Conservation (phyloP, 495 filamentous ascomycete genomes). For the Evansstolkia leycettana region DNA sequence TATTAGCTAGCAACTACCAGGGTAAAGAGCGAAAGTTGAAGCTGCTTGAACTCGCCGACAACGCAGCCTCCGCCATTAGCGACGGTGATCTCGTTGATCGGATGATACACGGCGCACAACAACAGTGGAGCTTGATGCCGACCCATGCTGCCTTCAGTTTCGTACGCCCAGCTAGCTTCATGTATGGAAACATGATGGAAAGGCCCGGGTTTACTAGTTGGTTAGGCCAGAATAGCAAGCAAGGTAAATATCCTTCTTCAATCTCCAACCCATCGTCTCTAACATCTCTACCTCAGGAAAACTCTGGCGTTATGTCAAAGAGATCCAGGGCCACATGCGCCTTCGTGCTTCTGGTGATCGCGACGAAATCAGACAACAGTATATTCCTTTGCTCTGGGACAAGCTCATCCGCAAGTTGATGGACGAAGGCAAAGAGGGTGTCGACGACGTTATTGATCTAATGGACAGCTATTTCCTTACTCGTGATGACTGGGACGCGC, state of each 20-base stretch:
- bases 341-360: conserved; percentile 85
- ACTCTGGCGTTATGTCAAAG: conserved; percentile 73
- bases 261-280: neutral
- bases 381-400: conserved; percentile 82
- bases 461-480: conserved; percentile 99
- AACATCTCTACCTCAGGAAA: conserved; percentile 41
- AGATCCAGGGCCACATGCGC: conserved; percentile 95
- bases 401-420: conserved; percentile 60
- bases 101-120: conserved; percentile 96
- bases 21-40: conserved; percentile 65
- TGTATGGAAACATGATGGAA: conserved; percentile 59
- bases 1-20: conserved; percentile 39
- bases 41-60: conserved; percentile 66
- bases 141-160: conserved; percentile 95
- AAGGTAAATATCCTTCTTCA: conserved; percentile 34
- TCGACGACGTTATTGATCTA: conserved; percentile 65
- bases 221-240: conserved; percentile 91
- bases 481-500: conserved; percentile 83
- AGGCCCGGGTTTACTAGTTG: conserved; percentile 66
- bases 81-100: conserved; percentile 94
- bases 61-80: conserved; percentile 88
- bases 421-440: conserved; percentile 59
- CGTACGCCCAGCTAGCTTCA: conserved; percentile 79
- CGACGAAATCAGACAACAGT: conserved; percentile 88
- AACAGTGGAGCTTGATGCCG: conserved; percentile 97